Evolutionary conservation across 202 grass and related monocot genomes (phyloP).

Genomic region (Digitaria exilis): DNA sequence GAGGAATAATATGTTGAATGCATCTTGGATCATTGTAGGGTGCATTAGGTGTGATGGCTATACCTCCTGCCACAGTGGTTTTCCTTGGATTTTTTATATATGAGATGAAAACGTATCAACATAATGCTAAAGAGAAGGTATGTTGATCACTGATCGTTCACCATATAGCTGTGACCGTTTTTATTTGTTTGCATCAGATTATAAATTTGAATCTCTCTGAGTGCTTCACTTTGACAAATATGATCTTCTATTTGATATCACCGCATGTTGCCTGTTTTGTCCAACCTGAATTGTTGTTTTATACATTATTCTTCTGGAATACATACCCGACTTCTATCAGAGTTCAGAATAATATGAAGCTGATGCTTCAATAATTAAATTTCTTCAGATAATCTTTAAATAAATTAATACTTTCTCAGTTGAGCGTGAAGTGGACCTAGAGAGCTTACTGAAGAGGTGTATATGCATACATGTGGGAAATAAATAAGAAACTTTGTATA

Average conservation of each 20-base stretch:
- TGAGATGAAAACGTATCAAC: constrained; percentile 61
- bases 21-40: constrained; percentile 51
- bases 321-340: not conserved
- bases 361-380: constrained; percentile 27
- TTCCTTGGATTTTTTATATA: constrained; percentile 76
- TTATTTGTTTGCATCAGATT: not conserved
- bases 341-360: constrained; percentile 20
- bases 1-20: constrained; percentile 4
- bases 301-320: constrained; percentile 13
- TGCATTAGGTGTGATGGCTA: constrained; percentile 69
- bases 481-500: not conserved
- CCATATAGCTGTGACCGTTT: not conserved
- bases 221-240: not conserved
- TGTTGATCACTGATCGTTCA: constrained; percentile 17
- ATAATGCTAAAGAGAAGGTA: constrained; percentile 74
- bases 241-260: not conserved
- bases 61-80: constrained; percentile 63
- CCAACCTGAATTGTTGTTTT: not conserved
- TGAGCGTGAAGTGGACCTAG: constrained; percentile 12
- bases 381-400: constrained; percentile 1
- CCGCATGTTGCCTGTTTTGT: not conserved
- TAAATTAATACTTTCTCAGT: not conserved
- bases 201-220: not conserved
- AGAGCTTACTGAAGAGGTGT: not conserved
- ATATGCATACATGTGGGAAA: not conserved